Evolutionary conservation across 192 early-diverging fungal genomes (phyloP).

Genomic region (Coemansia erecta): DNA sequence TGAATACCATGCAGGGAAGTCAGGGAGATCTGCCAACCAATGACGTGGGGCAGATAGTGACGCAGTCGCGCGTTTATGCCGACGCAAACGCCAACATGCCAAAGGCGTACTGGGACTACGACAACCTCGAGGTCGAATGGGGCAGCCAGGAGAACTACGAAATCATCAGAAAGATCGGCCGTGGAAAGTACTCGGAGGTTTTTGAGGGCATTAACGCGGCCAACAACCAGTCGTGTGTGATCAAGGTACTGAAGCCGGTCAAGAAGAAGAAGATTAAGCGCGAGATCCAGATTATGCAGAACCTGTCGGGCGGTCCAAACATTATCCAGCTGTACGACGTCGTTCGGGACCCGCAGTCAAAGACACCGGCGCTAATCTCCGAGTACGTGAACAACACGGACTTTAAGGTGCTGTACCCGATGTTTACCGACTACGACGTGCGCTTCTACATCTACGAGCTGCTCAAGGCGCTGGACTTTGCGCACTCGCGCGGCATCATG

Average conservation of each 20-base stretch:
- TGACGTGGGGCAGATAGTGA: conserved; percentile 38
- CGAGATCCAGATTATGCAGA: conserved; percentile 99
- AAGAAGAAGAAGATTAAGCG: conserved; percentile 99
- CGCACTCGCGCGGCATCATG: conserved; percentile 98
- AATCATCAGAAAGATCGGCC: conserved; percentile 94
- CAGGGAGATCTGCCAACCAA: conserved; percentile 23
- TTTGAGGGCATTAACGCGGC: conserved; percentile 96
- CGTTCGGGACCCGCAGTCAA: conserved; percentile 94
- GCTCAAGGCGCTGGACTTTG: conserved; percentile 96
- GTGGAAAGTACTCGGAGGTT: conserved; percentile 99
- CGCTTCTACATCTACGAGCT: conserved; percentile 97
- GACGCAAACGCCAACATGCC: conserved; percentile 82
- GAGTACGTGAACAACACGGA: conserved; percentile 98
- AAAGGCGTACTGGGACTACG: conserved; percentile 94
- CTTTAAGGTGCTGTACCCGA: conserved; percentile 95
- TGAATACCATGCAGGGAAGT: conserved; percentile 30
- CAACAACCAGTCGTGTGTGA: conserved; percentile 86
- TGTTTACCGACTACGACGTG: conserved; percentile 91
- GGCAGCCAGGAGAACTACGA: conserved; percentile 96
- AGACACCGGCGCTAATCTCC: conserved; percentile 94
- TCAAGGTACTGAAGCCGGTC: conserved; percentile 99
- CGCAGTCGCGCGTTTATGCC: conserved; percentile 83
- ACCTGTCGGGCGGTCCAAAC: conserved; percentile 91
- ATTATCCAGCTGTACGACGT: conserved; percentile 90
- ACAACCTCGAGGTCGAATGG: conserved; percentile 90